These are phyloP conservation scores for Cryptosporidium viatorum DNA, from an alignment of 169 alveolate species.

Conservation along the genomic window DNA sequence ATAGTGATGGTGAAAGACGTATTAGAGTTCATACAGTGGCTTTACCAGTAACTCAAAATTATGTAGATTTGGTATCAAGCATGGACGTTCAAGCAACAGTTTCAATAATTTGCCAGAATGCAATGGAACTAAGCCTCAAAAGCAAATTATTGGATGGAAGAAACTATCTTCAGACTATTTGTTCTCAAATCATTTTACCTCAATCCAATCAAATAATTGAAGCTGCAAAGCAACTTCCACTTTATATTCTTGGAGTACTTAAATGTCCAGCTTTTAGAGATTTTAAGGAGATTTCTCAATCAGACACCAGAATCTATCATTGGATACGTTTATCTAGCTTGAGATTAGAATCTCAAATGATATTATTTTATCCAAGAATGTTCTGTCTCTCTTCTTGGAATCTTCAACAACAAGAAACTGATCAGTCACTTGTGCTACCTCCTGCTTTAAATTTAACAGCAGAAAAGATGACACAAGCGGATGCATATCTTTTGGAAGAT, in stretches of 20 bases:
- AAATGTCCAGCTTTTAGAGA: conserved; percentile 86
- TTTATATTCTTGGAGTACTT: conserved; percentile 85
- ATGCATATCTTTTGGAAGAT: conserved; percentile 88
- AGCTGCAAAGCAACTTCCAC: conserved; percentile 72
- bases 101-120: conserved; percentile 80
- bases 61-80: conserved; percentile 81
- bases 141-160: conserved; percentile 88
- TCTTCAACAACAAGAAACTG: conserved; percentile 72
- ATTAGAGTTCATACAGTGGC: conserved; percentile 96
- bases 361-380: conserved; percentile 87
- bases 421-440: conserved; percentile 78
- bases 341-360: conserved; percentile 82
- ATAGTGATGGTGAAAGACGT: conserved; percentile 97
- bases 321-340: conserved; percentile 83
- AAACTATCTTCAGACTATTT: conserved; percentile 82
- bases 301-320: conserved; percentile 84
- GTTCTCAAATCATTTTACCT: conserved; percentile 79
- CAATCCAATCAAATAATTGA: conserved; percentile 75
- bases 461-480: conserved; percentile 87
- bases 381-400: conserved; percentile 79
- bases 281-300: conserved; percentile 81
- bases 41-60: conserved; percentile 91
- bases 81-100: conserved; percentile 85
- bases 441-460: conserved; percentile 83
- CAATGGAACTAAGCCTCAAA: conserved; percentile 78